phyloP scores from a whole-genome alignment of 805 yeast genomes.

The Kuraishia cidri region DNA sequence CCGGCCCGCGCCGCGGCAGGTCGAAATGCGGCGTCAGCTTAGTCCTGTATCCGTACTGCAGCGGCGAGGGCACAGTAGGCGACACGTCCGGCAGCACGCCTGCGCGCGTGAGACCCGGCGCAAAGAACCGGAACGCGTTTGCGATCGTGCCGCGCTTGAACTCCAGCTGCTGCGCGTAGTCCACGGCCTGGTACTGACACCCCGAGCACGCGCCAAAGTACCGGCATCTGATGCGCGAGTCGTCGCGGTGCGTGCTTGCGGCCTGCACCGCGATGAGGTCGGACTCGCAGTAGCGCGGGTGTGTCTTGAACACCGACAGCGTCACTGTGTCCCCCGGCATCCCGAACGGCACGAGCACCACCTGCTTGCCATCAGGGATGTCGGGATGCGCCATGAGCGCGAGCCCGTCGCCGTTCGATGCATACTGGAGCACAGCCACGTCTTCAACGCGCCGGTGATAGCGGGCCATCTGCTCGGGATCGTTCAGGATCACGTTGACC shows the following conservation, averaged over 20 bases:
- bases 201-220: conserved; percentile 94
- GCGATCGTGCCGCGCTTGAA: conserved; percentile 67
- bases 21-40: conserved; percentile 95
- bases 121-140: conserved; percentile 76
- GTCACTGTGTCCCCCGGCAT: conserved; percentile 76
- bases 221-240: conserved; percentile 57
- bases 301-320: conserved; percentile 69
- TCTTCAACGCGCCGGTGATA: conserved; percentile 53
- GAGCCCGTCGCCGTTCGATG: conserved; percentile 86
- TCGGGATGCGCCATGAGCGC: conserved; percentile 62
- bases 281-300: conserved; percentile 63
- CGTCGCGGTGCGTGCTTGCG: conserved; percentile 36
- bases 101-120: conserved; percentile 38
- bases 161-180: conserved; percentile 63
- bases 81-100: conserved; percentile 50
- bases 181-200: conserved; percentile 81
- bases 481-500: conserved; percentile 55
- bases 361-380: conserved; percentile 15
- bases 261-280: conserved; percentile 45
- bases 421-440: conserved; percentile 47
- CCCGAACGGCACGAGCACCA: conserved; percentile 79
- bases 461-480: conserved; percentile 30
- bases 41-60: conserved; percentile 72
- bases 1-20: conserved; percentile 46
- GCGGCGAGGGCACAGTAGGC: conserved; percentile 52